phyloP scores from a whole-genome alignment of 1,139 yeast species.

The Yamadazyma membranifaciens region DNA sequence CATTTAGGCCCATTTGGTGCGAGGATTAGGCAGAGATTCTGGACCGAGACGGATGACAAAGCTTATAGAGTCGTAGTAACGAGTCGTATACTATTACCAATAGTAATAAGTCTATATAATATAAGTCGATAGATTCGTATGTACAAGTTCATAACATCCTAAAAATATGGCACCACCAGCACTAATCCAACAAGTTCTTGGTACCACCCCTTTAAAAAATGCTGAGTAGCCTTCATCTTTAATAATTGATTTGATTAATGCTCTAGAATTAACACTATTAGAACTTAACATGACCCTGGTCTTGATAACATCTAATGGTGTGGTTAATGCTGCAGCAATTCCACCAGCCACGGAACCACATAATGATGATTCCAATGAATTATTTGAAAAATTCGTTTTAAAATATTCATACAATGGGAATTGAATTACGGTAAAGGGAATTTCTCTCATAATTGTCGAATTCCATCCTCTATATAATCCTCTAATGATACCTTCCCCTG shows the following conservation, averaged over 20 bases:
- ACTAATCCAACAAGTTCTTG: constrained; percentile 95
- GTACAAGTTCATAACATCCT: constrained; percentile 86
- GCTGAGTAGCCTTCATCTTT: constrained; percentile 67
- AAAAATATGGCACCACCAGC: constrained; percentile 97
- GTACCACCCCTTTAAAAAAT: constrained; percentile 83
- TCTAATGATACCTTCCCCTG: constrained; percentile 73
- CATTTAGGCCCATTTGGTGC: neutral
- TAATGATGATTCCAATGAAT: constrained; percentile 44
- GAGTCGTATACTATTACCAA: neutral
- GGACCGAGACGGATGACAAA: no score
- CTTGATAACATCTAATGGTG: constrained; percentile 90
- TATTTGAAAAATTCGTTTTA: constrained; percentile 52
- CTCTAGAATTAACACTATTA: constrained; percentile 44
- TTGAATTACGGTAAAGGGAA: constrained; percentile 93
- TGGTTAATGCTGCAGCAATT: constrained; percentile 88
- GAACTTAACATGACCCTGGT: constrained; percentile 83
- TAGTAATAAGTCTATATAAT: neutral
- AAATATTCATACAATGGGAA: constrained; percentile 89
- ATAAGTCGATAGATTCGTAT: constrained; percentile 12
- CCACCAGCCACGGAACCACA: constrained; percentile 97
- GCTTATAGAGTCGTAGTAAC: neutral
- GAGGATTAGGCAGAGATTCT: neutral
- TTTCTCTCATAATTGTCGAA: constrained; percentile 88
- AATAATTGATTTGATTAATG: constrained; percentile 47
- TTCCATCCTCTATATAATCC: constrained; percentile 94